phyloP scores from a whole-genome alignment of 768 basidiomycete species.

The Pleurotus cornucopiae region DNA sequence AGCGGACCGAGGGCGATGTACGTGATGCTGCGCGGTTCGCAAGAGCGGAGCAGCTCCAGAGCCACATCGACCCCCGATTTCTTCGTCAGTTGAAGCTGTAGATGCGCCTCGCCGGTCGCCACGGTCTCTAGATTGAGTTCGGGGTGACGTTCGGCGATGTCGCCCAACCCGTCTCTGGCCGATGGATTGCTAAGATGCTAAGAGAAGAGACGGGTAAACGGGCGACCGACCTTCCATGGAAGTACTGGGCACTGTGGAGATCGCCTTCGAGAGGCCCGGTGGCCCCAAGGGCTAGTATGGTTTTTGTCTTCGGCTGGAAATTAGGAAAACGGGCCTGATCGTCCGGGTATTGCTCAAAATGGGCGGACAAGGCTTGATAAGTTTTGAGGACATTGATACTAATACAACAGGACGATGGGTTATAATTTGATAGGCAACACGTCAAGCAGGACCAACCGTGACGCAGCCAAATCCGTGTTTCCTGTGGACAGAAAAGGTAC shows the following conservation, averaged over 20 bases:
- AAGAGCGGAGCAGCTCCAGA: slow-evolving; percentile 47
- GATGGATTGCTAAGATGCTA: slow-evolving; percentile 1
- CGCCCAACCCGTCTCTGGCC: slow-evolving; percentile 64
- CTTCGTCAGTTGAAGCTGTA: slow-evolving; percentile 41
- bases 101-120: neutral
- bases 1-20: slow-evolving; percentile 75
- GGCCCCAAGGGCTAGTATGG: slow-evolving; percentile 63
- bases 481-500: slow-evolving; percentile 33
- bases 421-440: neutral
- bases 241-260: slow-evolving; percentile 74
- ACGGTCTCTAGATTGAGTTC: slow-evolving; percentile 41
- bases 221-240: slow-evolving; percentile 65
- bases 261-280: slow-evolving; percentile 67
- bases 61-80: slow-evolving; percentile 50
- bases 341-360: slow-evolving; percentile 51
- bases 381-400: slow-evolving; percentile 75
- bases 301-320: slow-evolving; percentile 44
- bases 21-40: slow-evolving; percentile 52
- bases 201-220: neutral
- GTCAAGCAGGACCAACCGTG: slow-evolving; percentile 41
- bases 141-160: slow-evolving; percentile 59
- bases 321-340: slow-evolving; percentile 58
- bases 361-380: slow-evolving; percentile 62
- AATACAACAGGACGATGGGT: slow-evolving; percentile 1
- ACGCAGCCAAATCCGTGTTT: slow-evolving; percentile 63